phyloP scores from a whole-genome alignment of 176 grass and related monocot genomes.

The Aechmea fasciata region DNA sequence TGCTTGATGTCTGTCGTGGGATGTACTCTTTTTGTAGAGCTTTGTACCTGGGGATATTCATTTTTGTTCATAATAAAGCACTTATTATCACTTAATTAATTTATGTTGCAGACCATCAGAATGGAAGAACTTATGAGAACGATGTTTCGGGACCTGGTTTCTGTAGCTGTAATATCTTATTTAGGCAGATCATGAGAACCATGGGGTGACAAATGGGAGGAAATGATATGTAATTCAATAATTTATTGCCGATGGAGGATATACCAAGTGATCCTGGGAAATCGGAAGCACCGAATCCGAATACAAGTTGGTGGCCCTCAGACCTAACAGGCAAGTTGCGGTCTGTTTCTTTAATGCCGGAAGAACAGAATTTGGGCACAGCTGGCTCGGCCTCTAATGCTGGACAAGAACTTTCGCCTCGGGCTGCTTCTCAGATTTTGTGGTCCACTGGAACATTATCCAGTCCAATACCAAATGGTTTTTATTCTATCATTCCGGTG shows the following conservation, averaged over 20 bases:
- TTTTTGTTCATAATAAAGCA: too few species aligned
- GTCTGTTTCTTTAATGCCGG: slow-evolving; percentile 31
- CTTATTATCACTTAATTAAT: background rate
- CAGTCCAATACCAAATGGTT: slow-evolving; percentile 75
- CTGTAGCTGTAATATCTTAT: slow-evolving; percentile 11
- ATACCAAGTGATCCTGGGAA: slow-evolving; percentile 37
- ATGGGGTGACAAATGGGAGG: slow-evolving; percentile 35
- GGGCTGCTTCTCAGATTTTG: slow-evolving; percentile 52
- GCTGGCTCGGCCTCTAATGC: slow-evolving; percentile 22
- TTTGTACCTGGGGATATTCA: too few species aligned
- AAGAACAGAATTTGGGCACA: slow-evolving; percentile 24
- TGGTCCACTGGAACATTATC: slow-evolving; percentile 81
- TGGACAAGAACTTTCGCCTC: slow-evolving; percentile 35
- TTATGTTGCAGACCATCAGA: background rate
- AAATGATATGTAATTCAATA: slow-evolving; percentile 35
- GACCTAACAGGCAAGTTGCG: slow-evolving; percentile 45
- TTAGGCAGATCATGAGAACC: slow-evolving; percentile 10
- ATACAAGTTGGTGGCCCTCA: slow-evolving; percentile 38
- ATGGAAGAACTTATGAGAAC: background rate
- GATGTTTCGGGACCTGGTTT: slow-evolving; percentile 6
- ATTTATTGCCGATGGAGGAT: slow-evolving; percentile 67
- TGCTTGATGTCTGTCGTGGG: too few species aligned
- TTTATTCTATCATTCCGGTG: slow-evolving; percentile 85
- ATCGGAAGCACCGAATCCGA: slow-evolving; percentile 40
- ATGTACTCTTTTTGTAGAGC: too few species aligned